Conservation (phyloP, 805 yeast genomes). For the Peterozyma xylosa region DNA sequence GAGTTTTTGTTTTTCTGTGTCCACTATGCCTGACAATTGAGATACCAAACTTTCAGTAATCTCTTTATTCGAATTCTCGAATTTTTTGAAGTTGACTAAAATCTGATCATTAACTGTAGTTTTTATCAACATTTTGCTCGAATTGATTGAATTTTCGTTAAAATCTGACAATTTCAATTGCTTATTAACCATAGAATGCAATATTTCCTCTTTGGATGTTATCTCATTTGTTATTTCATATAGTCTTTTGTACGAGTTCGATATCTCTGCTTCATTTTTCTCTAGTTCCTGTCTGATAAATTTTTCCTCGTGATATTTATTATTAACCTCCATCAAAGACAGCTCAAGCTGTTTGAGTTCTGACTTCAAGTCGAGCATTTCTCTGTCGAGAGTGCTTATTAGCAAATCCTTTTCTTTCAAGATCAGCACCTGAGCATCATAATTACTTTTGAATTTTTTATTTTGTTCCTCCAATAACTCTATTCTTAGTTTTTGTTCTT, state of each 20-base stretch:
- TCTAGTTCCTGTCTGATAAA: slow-evolving; percentile 11
- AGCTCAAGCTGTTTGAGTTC: slow-evolving; percentile 4
- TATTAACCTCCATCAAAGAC: slow-evolving; percentile 5
- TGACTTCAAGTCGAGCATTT: slow-evolving; percentile 4
- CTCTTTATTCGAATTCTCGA: no score
- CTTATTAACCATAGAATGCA: no score
- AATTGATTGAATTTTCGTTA: no score
- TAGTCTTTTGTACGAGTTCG: neutral
- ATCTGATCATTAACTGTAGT: no score
- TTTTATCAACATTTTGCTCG: no score
- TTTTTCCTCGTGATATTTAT: slow-evolving; percentile 9
- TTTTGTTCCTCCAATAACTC: slow-evolving; percentile 42
- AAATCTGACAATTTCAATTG: no score
- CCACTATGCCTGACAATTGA: no score
- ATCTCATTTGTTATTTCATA: no score
- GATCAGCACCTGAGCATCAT: slow-evolving; percentile 17
- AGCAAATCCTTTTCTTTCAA: neutral
- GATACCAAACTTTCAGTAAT: no score
- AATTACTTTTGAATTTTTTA: slow-evolving; percentile 29
- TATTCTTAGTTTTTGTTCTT: slow-evolving; percentile 41
- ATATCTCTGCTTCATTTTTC: slow-evolving; percentile 9
- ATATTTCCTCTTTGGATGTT: no score
- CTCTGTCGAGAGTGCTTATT: neutral
- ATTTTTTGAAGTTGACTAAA: no score
- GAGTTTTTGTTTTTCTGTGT: no score